Conservation (phyloP, 495 filamentous ascomycete species). For the Xylaria palmicola region DNA sequence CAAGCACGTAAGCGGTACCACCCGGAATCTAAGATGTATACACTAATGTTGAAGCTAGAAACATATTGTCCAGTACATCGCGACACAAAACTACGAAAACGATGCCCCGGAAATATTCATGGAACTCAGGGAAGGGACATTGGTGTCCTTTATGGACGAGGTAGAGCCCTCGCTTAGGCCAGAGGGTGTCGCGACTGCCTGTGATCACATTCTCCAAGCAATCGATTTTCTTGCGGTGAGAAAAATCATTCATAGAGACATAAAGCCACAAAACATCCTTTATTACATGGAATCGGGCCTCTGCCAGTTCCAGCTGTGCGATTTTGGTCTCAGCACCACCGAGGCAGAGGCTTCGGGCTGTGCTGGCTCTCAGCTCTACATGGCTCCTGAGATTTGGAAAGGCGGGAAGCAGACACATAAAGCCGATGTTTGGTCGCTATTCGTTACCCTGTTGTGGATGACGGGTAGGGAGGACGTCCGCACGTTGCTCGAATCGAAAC, state of each 20-base stretch:
- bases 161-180: too few species aligned
- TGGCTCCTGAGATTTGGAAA: conserved; percentile 22
- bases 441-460: conserved; percentile 17
- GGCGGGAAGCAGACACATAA: conserved; percentile 13
- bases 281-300: background rate
- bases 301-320: conserved; percentile 21
- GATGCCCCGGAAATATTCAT: conserved; percentile 7
- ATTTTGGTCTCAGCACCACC: conserved; percentile 23
- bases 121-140: background rate
- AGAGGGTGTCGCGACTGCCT: background rate
- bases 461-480: background rate
- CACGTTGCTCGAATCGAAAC: background rate
- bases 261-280: conserved; percentile 74
- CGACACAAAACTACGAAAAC: background rate
- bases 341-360: background rate
- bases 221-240: conserved; percentile 28
- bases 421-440: conserved; percentile 28
- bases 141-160: background rate
- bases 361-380: conserved; percentile 15
- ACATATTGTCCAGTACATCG: conserved; percentile 15
- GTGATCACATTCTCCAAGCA: conserved; percentile 25
- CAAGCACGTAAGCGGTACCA: conserved; percentile 8
- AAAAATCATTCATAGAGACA: conserved; percentile 67
- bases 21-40: rapidly evolving
- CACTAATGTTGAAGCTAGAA: background rate